A percentile compares a stretch with the other conserved stretches of the same genome.
These are phyloP conservation scores for Coemansia furcata DNA, from an alignment of 192 early-diverging fungal genomes.

Conservation along the genomic window DNA sequence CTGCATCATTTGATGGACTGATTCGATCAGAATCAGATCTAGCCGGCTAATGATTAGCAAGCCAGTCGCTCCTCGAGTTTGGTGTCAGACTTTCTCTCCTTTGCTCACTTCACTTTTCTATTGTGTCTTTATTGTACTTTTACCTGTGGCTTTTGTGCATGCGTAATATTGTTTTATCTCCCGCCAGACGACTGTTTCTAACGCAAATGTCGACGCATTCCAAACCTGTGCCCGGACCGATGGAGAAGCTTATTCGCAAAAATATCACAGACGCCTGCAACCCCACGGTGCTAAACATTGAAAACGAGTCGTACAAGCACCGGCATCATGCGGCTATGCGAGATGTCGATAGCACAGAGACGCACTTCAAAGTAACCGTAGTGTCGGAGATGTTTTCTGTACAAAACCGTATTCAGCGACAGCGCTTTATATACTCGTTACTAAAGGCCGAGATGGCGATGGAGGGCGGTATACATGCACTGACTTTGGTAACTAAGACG, in stretches of 20 bases:
- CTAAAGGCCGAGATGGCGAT: constrained; percentile 68
- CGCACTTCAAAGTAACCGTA: constrained; percentile 76
- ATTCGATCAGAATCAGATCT: background rate
- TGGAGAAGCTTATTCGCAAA: constrained; percentile 25
- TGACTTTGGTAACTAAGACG: constrained; percentile 77
- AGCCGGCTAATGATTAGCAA: background rate
- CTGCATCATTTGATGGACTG: background rate
- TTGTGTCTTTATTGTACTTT: no score
- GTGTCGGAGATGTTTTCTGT: constrained; percentile 65
- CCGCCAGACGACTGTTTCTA: background rate
- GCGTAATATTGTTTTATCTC: background rate
- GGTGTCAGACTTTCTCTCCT: background rate
- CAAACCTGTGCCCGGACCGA: background rate
- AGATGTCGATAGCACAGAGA: constrained; percentile 71
- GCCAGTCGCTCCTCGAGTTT: background rate
- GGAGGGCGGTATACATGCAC: constrained; percentile 72
- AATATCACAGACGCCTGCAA: constrained; percentile 46
- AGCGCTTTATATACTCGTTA: constrained; percentile 68
- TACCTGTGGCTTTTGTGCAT: background rate
- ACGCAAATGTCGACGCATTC: background rate
- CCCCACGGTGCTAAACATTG: constrained; percentile 65
- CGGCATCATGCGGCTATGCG: constrained; percentile 84
- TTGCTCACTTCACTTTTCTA: background rate
- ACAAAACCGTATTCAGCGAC: constrained; percentile 57
- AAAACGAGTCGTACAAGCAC: constrained; percentile 79